Conservation (phyloP, 2,329 filamentous ascomycete species). For the Aspergillus versicolor region DNA sequence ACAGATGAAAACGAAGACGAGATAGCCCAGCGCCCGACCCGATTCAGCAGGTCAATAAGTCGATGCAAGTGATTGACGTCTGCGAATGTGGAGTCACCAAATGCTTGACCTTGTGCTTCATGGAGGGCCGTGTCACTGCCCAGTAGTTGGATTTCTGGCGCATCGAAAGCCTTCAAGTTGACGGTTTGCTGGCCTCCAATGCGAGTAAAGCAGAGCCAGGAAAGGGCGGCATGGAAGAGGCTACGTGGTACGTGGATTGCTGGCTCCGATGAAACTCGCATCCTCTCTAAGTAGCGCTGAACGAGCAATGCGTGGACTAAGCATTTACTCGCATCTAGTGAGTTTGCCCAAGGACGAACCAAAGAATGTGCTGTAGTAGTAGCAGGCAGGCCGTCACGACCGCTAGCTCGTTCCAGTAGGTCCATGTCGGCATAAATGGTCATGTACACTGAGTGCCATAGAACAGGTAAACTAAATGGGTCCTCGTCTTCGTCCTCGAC, state of each 20-base stretch:
- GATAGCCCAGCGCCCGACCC: no score
- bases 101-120: no score
- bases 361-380: neutral
- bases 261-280: conserved; percentile 19
- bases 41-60: no score
- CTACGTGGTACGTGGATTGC: conserved; percentile 22
- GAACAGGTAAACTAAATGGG: conserved; percentile 25
- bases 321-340: conserved; percentile 19
- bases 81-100: no score
- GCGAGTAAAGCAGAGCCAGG: conserved; percentile 19
- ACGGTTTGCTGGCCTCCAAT: conserved; percentile 1
- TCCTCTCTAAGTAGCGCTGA: conserved; percentile 16
- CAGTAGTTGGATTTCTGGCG: no score
- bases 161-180: no score
- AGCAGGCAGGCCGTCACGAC: conserved; percentile 23
- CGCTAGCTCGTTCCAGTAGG: conserved; percentile 26
- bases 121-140: no score
- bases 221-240: conserved; percentile 16
- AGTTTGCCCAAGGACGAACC: conserved; percentile 6
- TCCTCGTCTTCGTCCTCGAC: conserved; percentile 5
- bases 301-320: conserved; percentile 19
- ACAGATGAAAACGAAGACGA: no score
- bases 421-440: conserved; percentile 28
- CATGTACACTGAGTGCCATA: conserved; percentile 33
- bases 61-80: no score